Evolutionary conservation across 345 rosid species (phyloP).

Genomic region (Dimocarpus longan): DNA sequence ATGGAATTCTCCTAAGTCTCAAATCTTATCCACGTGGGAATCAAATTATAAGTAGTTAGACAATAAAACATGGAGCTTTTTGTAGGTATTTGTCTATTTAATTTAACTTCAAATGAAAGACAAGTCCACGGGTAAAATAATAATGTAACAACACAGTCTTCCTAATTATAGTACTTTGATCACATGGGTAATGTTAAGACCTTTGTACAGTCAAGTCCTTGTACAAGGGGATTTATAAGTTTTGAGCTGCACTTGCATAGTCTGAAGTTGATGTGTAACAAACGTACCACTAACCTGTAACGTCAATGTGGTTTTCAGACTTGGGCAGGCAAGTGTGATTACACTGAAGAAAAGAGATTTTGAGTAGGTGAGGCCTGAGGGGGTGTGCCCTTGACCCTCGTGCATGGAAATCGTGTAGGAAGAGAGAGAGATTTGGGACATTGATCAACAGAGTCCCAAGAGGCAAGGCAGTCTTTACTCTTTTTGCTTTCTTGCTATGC

Average conservation of each 20-base stretch:
- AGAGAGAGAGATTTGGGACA: slow-evolving; percentile 3
- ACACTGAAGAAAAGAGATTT: background rate
- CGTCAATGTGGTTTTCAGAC: background rate
- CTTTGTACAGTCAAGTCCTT: background rate
- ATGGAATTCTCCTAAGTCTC: background rate
- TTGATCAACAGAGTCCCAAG: background rate
- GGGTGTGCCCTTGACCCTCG: background rate
- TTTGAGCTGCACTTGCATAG: background rate
- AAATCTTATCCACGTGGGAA: background rate
- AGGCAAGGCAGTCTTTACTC: slow-evolving; percentile 4
- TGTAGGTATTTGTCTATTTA: slow-evolving; percentile 10
- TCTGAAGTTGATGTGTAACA: slow-evolving; percentile 19
- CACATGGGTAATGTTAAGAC: slow-evolving; percentile 15
- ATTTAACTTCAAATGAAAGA: slow-evolving; percentile 16
- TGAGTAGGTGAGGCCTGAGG: slow-evolving; percentile 1
- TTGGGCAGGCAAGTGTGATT: slow-evolving; percentile 1
- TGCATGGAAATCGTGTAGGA: background rate
- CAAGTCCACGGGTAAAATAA: background rate
- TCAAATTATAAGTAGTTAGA: slow-evolving; percentile 12
- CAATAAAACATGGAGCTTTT: background rate
- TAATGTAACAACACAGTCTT: background rate
- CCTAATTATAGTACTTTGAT: slow-evolving; percentile 6
- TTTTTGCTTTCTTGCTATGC: slow-evolving; percentile 9
- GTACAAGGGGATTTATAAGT: background rate
- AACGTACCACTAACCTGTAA: slow-evolving; percentile 1